Base-by-base conservation (phyloP, 2,329 filamentous ascomycete genomes). In the Juglanconis oblonga region DNA sequence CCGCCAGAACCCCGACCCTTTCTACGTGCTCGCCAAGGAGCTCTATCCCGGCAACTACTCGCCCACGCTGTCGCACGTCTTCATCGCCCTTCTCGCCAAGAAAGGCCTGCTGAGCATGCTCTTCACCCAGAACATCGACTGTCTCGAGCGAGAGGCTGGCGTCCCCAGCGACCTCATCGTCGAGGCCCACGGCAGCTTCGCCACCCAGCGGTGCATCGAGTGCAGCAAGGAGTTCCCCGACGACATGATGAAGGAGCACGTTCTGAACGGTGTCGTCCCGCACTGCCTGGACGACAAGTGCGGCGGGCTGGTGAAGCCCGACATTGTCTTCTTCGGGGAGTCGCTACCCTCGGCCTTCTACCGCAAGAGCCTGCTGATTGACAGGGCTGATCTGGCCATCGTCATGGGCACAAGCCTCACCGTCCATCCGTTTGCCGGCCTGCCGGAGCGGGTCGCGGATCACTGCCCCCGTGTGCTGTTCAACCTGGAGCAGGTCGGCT, bases 111-210 rank as follows among this genome's bases (percentile, higher is more conserved):
- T 99, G 31, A 78, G 89, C 65, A 95, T 92, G 79, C 84, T 95
- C 56, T 99, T 98, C 74, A 97, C 95, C 0, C 95, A 99, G 71
- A 99, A 99, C 70, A 98, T 99, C 66, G 95, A 99, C 76, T 97
- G 92, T 69, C 82, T 99, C 11, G 95, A 99, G 76, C 86, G 93
- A 29, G 82, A 85, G 66, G 95, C 94, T 11, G 95, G 95, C 32
- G 87, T 99, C 1, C 90, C 92, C 0, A 81, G 79, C 0, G 87
- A 94, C 2, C 87, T 84, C 73, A 93, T 99, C 53, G 82, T 99
- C 36, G 94, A 98, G 75, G 95, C 95, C 0, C 95, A 99, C 73
- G 95, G 95, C 50, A 97, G 92, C 72, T 99, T 98, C 72, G 94
- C 94, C 29, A 86, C 84, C 1, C 94, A 98, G 75, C 84, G 88